These are phyloP conservation scores for Talaromyces pinophilus DNA, from an alignment of 2,329 filamentous ascomycete species.

Conservation along the genomic window DNA sequence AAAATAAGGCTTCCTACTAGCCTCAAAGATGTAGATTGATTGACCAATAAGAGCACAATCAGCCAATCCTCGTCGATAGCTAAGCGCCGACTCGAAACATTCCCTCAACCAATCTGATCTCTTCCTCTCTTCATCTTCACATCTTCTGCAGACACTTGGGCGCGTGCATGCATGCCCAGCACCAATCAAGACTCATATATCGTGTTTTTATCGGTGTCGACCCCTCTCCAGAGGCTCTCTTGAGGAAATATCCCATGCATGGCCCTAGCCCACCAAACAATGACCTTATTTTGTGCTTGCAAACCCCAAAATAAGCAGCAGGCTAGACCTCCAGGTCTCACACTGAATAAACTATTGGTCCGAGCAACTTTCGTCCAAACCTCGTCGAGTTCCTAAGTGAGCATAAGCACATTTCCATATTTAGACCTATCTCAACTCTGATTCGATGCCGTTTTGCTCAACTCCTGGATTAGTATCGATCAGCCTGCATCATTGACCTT, in stretches of 20 bases:
- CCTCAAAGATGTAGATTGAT: neutral
- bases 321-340: neutral
- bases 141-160: slow-evolving; percentile 1
- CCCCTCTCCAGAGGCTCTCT: neutral
- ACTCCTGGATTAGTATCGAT: neutral
- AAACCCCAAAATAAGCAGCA: neutral
- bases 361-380: neutral
- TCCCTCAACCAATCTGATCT: neutral
- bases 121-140: neutral
- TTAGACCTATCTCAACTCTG: neutral
- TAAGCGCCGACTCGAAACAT: slow-evolving; percentile 14
- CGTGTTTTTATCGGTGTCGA: neutral
- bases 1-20: neutral
- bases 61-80: neutral
- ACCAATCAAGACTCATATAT: neutral
- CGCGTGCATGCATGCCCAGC: neutral
- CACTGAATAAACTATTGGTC: slow-evolving; percentile 7
- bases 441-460: slow-evolving; percentile 1
- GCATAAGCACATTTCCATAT: slow-evolving; percentile 1
- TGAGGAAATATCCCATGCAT: neutral
- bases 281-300: neutral
- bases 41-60: neutral
- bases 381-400: neutral
- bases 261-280: neutral
- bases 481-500: neutral